Conservation (phyloP, 1,284 basidiomycete genomes). For the Pyrrhoderma noxium region DNA sequence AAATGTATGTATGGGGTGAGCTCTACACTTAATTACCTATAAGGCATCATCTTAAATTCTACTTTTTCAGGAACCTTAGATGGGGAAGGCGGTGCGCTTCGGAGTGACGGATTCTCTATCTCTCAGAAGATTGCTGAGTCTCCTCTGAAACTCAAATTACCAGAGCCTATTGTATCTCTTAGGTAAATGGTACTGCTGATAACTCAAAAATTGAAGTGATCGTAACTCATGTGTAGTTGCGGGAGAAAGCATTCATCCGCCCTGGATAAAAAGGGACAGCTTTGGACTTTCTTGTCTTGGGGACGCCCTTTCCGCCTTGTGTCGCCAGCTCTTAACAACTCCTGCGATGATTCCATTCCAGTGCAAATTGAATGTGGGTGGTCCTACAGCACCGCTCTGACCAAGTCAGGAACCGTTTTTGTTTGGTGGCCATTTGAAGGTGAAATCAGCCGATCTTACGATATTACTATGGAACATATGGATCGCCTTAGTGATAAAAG, state of each 20-base stretch:
- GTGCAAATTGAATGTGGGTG: slow-evolving; percentile 79
- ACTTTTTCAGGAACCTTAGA: slow-evolving; percentile 52
- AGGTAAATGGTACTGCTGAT: slow-evolving; percentile 38
- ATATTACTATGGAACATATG: slow-evolving; percentile 38
- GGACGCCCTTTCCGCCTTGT: slow-evolving; percentile 62
- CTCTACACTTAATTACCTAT: neutral
- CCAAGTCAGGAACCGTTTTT: slow-evolving; percentile 59
- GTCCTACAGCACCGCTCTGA: slow-evolving; percentile 65
- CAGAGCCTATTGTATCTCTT: slow-evolving; percentile 48
- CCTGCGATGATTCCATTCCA: slow-evolving; percentile 40
- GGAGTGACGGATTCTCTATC: slow-evolving; percentile 50
- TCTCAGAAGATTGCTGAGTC: slow-evolving; percentile 39
- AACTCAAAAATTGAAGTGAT: neutral
- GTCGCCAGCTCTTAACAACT: slow-evolving; percentile 41
- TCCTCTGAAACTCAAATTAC: slow-evolving; percentile 53
- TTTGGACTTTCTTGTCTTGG: slow-evolving; percentile 73
- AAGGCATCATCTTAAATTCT: neutral
- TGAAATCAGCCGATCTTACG: slow-evolving; percentile 32
- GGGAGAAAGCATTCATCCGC: slow-evolving; percentile 66
- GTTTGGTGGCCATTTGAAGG: slow-evolving; percentile 69
- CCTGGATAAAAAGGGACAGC: slow-evolving; percentile 45
- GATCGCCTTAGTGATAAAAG: slow-evolving; percentile 34
- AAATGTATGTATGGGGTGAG: slow-evolving; percentile 79
- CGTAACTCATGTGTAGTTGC: slow-evolving; percentile 40
- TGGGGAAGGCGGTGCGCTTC: slow-evolving; percentile 36